A percentile compares a stretch with the other conserved stretches of the same genome.
phyloP scores from a whole-genome alignment of 208 protist genomes.

The Trypanosoma brucei region DNA sequence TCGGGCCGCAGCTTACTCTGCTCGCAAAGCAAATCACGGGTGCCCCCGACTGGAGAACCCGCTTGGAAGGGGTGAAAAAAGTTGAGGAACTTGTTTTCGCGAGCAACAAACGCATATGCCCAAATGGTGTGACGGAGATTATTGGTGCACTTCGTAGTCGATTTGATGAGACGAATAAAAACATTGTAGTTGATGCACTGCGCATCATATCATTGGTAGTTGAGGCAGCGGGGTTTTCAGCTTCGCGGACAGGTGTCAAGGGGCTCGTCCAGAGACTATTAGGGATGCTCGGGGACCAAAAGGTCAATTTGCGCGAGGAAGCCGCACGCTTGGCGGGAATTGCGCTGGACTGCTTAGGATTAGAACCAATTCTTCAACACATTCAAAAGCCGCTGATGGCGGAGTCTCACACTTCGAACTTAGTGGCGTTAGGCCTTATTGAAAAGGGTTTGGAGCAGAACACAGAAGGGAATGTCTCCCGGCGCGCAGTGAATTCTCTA shows the following conservation, averaged over 20 bases:
- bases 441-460: constrained; percentile 57
- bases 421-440: constrained; percentile 74
- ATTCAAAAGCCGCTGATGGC: constrained; percentile 68
- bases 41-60: constrained; percentile 69
- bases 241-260: constrained; percentile 40
- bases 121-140: constrained; percentile 30
- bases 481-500: constrained; percentile 40
- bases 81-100: constrained; percentile 54
- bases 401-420: constrained; percentile 71
- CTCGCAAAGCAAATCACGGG: constrained; percentile 45
- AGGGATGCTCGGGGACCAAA: constrained; percentile 79
- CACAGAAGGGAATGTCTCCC: constrained; percentile 34
- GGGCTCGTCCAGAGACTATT: constrained; percentile 57
- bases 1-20: constrained; percentile 11
- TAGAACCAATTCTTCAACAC: constrained; percentile 56
- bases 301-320: constrained; percentile 71
- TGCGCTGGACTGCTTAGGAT: constrained; percentile 51
- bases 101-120: constrained; percentile 33
- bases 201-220: constrained; percentile 59
- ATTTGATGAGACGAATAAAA: constrained; percentile 83
- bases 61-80: constrained; percentile 56
- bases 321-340: constrained; percentile 51
- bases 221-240: constrained; percentile 35
- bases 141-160: constrained; percentile 61
- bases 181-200: constrained; percentile 83